Base-by-base conservation (phyloP, 1,139 yeast species). In the Sugiyamaella pinicola region DNA sequence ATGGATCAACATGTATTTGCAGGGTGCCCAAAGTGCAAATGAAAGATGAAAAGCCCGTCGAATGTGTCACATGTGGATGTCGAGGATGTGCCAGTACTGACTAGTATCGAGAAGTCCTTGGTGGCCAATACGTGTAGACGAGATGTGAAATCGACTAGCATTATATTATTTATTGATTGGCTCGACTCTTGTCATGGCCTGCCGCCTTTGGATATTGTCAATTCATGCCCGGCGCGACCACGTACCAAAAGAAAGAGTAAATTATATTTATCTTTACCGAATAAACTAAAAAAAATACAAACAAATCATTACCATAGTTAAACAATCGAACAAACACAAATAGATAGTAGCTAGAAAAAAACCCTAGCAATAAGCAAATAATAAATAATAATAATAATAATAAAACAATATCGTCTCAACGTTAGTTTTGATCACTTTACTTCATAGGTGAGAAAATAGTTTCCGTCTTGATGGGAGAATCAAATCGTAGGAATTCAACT, bases 21-120 rank as follows among this genome's bases (percentile, higher is more conserved):
- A 74, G 97, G 52, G 96, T 90, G 1, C 96, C 97, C 1, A 79
- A 83, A 60, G 76, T 78, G 2, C 76, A 66, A 43, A 59, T 73
- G 47, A 73, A 17, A 70, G 62, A 60, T 35, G 52, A 59, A 8
- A 64, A 66, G 47, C 59, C 65, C 6, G 74, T 81, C 9, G 83
- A 84, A 60, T 90, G 97, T 67, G 77, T 86, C 7, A 87, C 87
- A 35, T 90, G 97, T 73, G 97, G 97, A 0, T 90, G 97, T 63
- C 74, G 80, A 56, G 96, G 96, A 1, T 90, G 97, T 67, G 82
- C 96, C 1, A 85, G 93, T 61, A 78, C 83, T n/a, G 95, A 87
- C 65, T 87, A 65, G 66, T 13, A 19, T n/a, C n/a, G n/a, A n/a
- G n/a, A n/a, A n/a, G n/a, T n/a, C n/a, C n/a, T n/a, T n/a, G n/a